These are phyloP conservation scores for Ilyonectria sp. DNA, from an alignment of 2,329 filamentous ascomycete species.

Conservation along the genomic window DNA sequence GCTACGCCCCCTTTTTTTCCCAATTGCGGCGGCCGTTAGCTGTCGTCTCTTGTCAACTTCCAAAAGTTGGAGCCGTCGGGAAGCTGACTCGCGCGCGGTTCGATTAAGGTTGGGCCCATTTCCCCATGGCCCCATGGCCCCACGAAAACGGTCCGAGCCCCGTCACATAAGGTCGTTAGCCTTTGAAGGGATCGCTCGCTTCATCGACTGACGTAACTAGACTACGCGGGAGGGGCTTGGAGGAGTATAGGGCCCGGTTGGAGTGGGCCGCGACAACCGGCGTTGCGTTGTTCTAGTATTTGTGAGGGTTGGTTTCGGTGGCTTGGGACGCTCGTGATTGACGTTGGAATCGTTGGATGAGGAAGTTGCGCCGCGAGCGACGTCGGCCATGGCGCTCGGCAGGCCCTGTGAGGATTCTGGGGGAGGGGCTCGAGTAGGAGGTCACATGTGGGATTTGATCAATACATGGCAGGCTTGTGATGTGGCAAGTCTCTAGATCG, in stretches of 20 bases:
- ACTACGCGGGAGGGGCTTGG: slow-evolving; percentile 11
- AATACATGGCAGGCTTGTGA: not conserved
- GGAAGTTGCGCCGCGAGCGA: not conserved
- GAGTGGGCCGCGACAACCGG: not conserved
- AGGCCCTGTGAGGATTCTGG: not conserved
- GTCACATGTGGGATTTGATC: slow-evolving; percentile 6
- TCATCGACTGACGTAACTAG: slow-evolving; percentile 8
- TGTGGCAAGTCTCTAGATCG: not conserved
- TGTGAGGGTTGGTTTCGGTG: not conserved
- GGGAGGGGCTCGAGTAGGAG: not conserved
- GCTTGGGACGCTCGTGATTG: not conserved
- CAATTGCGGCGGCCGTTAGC: not conserved
- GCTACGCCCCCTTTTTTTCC: not conserved
- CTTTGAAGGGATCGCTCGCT: slow-evolving; percentile 11
- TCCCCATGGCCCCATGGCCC: not conserved
- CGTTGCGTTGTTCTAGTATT: not conserved
- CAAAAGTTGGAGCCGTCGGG: not conserved
- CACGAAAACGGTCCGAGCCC: slow-evolving; percentile 24
- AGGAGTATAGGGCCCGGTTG: not conserved
- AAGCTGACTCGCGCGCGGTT: slow-evolving; percentile 18
- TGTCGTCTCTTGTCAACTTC: not conserved
- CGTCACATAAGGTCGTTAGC: slow-evolving; percentile 1
- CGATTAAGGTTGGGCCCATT: slow-evolving; percentile 24
- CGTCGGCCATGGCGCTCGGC: not conserved
- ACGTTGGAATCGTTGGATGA: not conserved